phyloP scores from a whole-genome alignment of 108 stramenopile genomes.

The Cyclotella sp. region DNA sequence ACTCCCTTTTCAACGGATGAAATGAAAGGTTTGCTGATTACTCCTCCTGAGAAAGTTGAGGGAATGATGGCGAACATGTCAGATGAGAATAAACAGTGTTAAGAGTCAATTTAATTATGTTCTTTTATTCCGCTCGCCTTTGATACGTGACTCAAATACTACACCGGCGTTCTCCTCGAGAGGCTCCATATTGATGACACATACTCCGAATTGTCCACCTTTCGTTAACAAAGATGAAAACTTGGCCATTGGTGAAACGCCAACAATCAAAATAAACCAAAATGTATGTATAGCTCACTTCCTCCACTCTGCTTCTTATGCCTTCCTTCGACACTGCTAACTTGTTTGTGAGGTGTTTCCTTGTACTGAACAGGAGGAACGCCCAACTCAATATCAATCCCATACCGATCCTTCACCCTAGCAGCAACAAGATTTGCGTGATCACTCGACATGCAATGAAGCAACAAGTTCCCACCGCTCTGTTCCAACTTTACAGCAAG shows the following conservation, averaged over 20 bases:
- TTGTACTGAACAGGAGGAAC: conserved; percentile 36
- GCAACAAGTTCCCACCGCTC: conserved; percentile 18
- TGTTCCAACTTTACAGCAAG: conserved; percentile 39
- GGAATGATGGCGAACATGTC: background rate
- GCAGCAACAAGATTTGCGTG: conserved; percentile 34
- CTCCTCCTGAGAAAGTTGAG: conserved; percentile 16
- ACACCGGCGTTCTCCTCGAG: conserved; percentile 42
- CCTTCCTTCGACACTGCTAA: conserved; percentile 33
- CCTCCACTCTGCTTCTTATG: conserved; percentile 53
- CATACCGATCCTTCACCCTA: conserved; percentile 47
- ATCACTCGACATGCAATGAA: conserved; percentile 46
- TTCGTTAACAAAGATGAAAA: background rate
- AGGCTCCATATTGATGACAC: conserved; percentile 46
- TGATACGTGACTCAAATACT: conserved; percentile 42
- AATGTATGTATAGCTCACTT: conserved; percentile 3
- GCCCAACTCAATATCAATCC: conserved; percentile 38
- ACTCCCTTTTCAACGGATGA: conserved; percentile 50
- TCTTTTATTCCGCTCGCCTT: conserved; percentile 5
- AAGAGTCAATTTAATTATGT: background rate
- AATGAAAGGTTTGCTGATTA: conserved; percentile 49
- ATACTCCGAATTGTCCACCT: conserved; percentile 48
- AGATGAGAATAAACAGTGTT: background rate
- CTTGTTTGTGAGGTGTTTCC: conserved; percentile 30
- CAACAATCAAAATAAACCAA: background rate
- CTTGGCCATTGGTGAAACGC: background rate